These are phyloP conservation scores for Coemansia sp. DNA, from an alignment of 192 early-diverging fungal species.

Conservation along the genomic window DNA sequence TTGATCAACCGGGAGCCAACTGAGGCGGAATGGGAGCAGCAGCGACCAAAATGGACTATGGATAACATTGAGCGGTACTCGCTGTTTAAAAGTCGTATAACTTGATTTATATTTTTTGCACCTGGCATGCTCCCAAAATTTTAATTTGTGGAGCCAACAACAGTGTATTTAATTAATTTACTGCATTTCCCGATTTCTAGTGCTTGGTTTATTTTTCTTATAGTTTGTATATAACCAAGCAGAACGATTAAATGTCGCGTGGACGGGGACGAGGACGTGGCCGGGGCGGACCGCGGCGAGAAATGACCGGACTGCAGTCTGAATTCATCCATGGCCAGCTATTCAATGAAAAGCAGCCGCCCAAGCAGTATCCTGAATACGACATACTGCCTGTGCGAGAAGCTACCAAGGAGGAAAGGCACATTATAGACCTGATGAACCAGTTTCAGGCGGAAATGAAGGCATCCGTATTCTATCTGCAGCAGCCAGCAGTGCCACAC, in stretches of 20 bases:
- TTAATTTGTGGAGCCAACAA: neutral
- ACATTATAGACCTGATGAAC: slow-evolving; percentile 29
- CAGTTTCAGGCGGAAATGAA: slow-evolving; percentile 20
- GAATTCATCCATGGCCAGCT: slow-evolving; percentile 35
- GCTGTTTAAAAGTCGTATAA: slow-evolving; percentile 87
- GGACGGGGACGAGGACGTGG: slow-evolving; percentile 46
- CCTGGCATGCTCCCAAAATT: slow-evolving; percentile 3
- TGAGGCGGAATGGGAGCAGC: slow-evolving; percentile 53
- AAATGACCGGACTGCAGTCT: slow-evolving; percentile 46
- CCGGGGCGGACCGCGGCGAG: slow-evolving; percentile 36
- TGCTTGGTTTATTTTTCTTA: neutral
- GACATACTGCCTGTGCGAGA: slow-evolving; percentile 15
- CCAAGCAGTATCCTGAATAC: slow-evolving; percentile 25
- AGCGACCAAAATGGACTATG: slow-evolving; percentile 62
- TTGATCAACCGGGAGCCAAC: slow-evolving; percentile 34
- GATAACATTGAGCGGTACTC: slow-evolving; percentile 89
- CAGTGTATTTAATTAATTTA: neutral
- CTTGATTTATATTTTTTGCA: slow-evolving; percentile 38
- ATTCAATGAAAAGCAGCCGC: slow-evolving; percentile 14
- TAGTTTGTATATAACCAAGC: too few species aligned
- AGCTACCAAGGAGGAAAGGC: slow-evolving; percentile 30
- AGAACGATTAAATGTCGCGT: slow-evolving; percentile 23
- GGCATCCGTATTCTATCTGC: slow-evolving; percentile 43
- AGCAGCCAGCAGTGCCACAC: slow-evolving; percentile 26
- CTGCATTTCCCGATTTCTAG: too few species aligned